Evolutionary conservation across 1,139 yeast species (phyloP), one percentile per base, ranked within the genome.

Genomic region (Yamadazyma sp.): DNA sequence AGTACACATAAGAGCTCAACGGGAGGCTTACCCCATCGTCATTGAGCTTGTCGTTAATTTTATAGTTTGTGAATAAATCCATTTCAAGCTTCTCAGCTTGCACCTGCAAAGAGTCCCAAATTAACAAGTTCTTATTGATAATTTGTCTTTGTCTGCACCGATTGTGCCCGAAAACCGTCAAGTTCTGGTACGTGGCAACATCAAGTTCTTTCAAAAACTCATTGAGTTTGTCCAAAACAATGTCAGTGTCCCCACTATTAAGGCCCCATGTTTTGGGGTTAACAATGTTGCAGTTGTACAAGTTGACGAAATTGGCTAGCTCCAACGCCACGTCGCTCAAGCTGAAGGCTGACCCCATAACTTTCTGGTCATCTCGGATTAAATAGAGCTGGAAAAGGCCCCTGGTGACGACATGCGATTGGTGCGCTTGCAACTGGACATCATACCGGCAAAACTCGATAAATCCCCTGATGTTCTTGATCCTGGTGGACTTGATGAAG

Each of bases 101-200:
- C 4, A 84, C 95, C 55, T 90, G 97, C 24, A 88, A 64, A 2
- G 88, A 74, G 57, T 92, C 97, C 85, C 94, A 87, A 2, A 79
- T 55, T 51, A 47, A 79, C 51, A 55, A 74, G 62, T 57, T 82
- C 68, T 51, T 80, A 58, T 57, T 83, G 61, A 50, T 78, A 70
- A 70, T 51, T 54, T 88, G 96, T 46, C 96, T 77, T 54, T 87
- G 92, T 38, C 96, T 74, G 38, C 95, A 80, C 18, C 87, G 80
- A 53, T 90, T 90, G 57, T 82, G 86, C 13, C 87, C 82, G 44
- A 70, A 64, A 2, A 74, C 67, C 10, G 79, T 75, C 28, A 86
- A 55, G 51, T 73, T 65, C 42, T 84, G 88, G 52, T 77, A 76
- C 17, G 70, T 58, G 0, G 74, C 76, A 2, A 68, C 57, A 42